Base-by-base conservation (phyloP, 257 asterid species). In the Nicotiana tomentosiformis region DNA sequence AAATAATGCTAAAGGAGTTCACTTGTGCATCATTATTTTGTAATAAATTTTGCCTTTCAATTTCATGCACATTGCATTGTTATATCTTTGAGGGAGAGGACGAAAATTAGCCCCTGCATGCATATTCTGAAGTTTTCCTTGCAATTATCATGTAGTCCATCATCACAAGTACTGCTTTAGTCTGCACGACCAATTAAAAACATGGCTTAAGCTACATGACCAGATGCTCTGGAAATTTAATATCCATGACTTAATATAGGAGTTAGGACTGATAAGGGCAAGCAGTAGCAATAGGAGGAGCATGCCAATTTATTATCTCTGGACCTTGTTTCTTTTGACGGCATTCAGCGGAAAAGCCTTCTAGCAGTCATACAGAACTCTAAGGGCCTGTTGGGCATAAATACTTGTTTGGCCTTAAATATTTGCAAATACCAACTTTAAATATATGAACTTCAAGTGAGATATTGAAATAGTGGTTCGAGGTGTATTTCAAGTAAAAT, bases 1-100 rank as follows among this genome's bases (percentile, higher is more conserved):
- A 90, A 58, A 58, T 33, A 32, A 81, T 20, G 32, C 68, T 56
- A 78, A 15, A 87, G 58, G 37, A 32, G 39, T 62, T 51, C 61
- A 76, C 64, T 51, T 76, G 80, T 76, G 64, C 64, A 51, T 51
- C 80, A 15, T 51, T 76, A 26, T 76, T 76, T 76, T 76, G 17
- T 23, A 23, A 15, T 51, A 14, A 53, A 53, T 53, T 53, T 53
- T 53, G 17, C 57, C 57, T 53, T 37, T 29, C 64, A 61, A 76
- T 51, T 51, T 26, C 64, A 51, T 51, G 80, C 64, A 51, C 26
- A 51, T 76, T 14, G n/a, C 17, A 51, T 39, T 14, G 64, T 49
- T 15, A 16, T 15, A 26, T 51, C 10, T 9, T 51, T 10, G 15
- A 51, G 46, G 43, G 46, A 51, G 80, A 51, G 80, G 46, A 70